Base-by-base conservation (phyloP, 768 basidiomycete species). In the Auriscalpium vulgare region DNA sequence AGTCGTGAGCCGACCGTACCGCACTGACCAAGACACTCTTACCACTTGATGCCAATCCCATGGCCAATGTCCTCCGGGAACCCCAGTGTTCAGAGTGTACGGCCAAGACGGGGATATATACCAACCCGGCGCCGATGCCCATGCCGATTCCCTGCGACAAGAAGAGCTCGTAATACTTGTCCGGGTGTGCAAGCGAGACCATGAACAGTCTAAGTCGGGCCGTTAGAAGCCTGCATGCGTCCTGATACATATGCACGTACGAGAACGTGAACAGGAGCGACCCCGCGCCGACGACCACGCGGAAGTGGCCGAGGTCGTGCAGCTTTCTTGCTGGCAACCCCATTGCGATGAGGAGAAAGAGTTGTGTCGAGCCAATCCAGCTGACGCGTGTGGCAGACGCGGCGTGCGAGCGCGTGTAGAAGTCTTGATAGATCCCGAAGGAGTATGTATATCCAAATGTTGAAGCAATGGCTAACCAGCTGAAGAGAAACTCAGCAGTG, bases 221-320 rank as follows among this genome's bases (percentile, higher is more conserved):
- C 29, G 13, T n/a, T 14, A 54, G 60, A 38, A 55, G 64, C 67
- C 67, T 67, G 16, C 60, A 63, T 16, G 10, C 36, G 35, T 23
- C 8, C 3, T n/a, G 19, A 16, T 19, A 10, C 19, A 23, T 13
- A 10, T 36, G 35, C 46, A 74, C 59, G 47, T 50, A 59, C 45
- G 53, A 69, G 65, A 68, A 67, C 23, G 65, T 51, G 46, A 58
- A 59, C 45, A 59, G 59, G n/a, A 61, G 23, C 50, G 48, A 53
- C 45, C 70, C 43, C 65, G 56, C 46, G 59, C 53, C 10, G 63
- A 69, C 44, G 17, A 63, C 62, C 63, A 70, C 63, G 57, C 54
- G 74, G 71, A 79, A 80, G 59, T 78, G 78, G 38, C 79, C 78
- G 8, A 68, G 67, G 58, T 81, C 78, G 54, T 77, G 78, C 8